Percentiles rank a stretch among this genome's conserved stretches.
These are phyloP conservation scores for Malus hybrid DNA, from an alignment of 331 rosid genomes.

Conservation along the genomic window DNA sequence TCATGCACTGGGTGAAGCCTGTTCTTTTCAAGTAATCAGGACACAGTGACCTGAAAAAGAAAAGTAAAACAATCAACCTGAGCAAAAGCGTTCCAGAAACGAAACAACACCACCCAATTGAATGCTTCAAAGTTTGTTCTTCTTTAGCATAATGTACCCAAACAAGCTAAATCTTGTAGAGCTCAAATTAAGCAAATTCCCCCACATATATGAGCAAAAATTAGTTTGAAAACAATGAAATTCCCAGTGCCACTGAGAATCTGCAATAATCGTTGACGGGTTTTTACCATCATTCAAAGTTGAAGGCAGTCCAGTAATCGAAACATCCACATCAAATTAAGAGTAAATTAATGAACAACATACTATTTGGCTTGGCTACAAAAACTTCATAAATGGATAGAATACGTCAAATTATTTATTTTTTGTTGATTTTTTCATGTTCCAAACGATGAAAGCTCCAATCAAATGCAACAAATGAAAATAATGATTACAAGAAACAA, in stretches of 20 bases:
- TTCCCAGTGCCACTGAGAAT: neutral
- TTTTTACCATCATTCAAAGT: neutral
- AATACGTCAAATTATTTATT: neutral
- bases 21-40: conserved; percentile 13
- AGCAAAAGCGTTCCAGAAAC: neutral
- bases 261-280: neutral
- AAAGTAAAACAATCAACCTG: neutral
- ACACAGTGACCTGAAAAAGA: conserved; percentile 12
- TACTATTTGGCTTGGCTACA: neutral
- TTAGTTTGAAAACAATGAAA: neutral
- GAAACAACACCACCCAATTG: neutral
- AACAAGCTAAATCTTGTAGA: neutral
- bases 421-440: neutral
- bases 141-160: neutral
- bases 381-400: neutral
- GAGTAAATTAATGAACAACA: neutral
- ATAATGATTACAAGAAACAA: neutral
- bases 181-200: neutral
- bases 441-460: conserved; percentile 8
- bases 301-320: neutral
- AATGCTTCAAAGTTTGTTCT: neutral
- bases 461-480: neutral
- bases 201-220: neutral
- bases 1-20: conserved; percentile 26
- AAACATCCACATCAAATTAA: neutral